phyloP scores from a whole-genome alignment of 1,284 basidiomycete genomes.

The Apiotrichum domesticum region DNA sequence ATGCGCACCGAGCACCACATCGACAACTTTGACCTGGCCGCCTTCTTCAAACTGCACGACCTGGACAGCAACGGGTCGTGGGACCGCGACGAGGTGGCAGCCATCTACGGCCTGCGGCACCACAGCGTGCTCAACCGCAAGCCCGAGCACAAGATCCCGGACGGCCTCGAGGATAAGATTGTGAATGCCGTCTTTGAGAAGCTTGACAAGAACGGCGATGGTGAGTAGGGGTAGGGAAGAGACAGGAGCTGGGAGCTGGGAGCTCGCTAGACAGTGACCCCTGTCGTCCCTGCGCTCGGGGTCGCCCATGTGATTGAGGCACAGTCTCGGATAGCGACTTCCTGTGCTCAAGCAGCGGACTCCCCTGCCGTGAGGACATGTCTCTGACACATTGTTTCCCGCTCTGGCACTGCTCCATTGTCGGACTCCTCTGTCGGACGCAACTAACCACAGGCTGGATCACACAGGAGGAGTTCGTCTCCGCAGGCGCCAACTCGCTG shows the following conservation, averaged over 20 bases:
- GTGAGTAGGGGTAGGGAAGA: slow-evolving; percentile 16
- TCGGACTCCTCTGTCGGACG: too few species aligned
- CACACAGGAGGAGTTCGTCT: slow-evolving; percentile 70
- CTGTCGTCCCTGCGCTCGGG: too few species aligned
- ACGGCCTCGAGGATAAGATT: slow-evolving; percentile 61
- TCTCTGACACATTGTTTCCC: too few species aligned
- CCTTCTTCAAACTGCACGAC: slow-evolving; percentile 66
- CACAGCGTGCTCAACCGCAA: slow-evolving; percentile 80
- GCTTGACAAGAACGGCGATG: slow-evolving; percentile 75
- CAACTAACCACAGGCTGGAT: slow-evolving; percentile 52
- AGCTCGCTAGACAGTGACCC: too few species aligned
- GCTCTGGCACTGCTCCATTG: too few species aligned
- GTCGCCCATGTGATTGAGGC: too few species aligned
- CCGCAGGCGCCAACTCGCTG: slow-evolving; percentile 64
- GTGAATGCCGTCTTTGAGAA: slow-evolving; percentile 65
- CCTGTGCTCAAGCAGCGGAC: too few species aligned
- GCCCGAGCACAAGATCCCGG: slow-evolving; percentile 56
- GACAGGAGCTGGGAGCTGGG: too few species aligned
- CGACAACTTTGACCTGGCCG: slow-evolving; percentile 43
- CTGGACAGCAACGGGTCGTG: slow-evolving; percentile 70
- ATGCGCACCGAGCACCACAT: slow-evolving; percentile 48
- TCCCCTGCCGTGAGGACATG: too few species aligned
- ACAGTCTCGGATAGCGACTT: too few species aligned
- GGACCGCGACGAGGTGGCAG: slow-evolving; percentile 76
- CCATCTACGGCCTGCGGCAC: slow-evolving; percentile 93